A percentile compares a stretch with the other conserved stretches of the same genome.
phyloP scores from a whole-genome alignment of 331 rosid genomes.

The Quercus phellos region DNA sequence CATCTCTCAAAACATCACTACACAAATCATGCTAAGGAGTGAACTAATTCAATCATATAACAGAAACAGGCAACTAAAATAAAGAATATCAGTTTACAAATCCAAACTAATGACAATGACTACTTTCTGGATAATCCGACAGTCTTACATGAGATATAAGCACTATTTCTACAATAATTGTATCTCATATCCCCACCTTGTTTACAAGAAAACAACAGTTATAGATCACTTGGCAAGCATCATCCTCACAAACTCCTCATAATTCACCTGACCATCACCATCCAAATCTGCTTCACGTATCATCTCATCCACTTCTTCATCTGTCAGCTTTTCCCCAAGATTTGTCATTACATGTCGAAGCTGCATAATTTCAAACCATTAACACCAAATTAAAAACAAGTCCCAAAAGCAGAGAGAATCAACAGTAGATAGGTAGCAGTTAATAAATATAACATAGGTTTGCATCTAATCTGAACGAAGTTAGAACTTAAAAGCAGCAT shows the following conservation, averaged over 20 bases:
- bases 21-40: not conserved
- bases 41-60: not conserved
- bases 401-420: not conserved
- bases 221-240: slow-evolving; percentile 26
- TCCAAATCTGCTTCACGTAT: slow-evolving; percentile 27
- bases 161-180: slow-evolving; percentile 1
- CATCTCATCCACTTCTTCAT: slow-evolving; percentile 38
- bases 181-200: not conserved
- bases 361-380: slow-evolving; percentile 10
- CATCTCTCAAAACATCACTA: not conserved
- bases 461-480: not conserved
- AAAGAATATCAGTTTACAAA: not conserved
- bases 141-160: not conserved
- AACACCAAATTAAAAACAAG: not conserved
- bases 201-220: not conserved
- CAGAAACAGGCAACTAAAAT: not conserved
- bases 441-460: not conserved
- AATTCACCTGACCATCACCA: slow-evolving; percentile 36
- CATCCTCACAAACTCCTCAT: slow-evolving; percentile 33
- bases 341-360: slow-evolving; percentile 36
- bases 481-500: not conserved
- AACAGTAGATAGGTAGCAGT: not conserved
- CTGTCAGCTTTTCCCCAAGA: slow-evolving; percentile 36
- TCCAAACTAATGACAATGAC: not conserved
- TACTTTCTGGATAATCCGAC: not conserved